Conservation (phyloP, 129 eudicot species). For the Logfia minima region DNA sequence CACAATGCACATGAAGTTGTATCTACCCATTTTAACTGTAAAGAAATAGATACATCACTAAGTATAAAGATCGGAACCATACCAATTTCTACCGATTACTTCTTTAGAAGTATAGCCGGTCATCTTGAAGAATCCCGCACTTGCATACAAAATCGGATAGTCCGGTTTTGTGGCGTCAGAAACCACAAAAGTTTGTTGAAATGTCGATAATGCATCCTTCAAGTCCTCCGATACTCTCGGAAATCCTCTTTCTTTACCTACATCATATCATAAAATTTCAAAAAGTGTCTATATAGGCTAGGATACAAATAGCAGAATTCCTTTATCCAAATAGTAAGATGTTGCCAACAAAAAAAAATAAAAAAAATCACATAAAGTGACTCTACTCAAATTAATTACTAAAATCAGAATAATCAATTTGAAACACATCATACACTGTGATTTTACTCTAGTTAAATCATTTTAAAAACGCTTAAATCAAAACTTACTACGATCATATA, state of each 20-base stretch:
- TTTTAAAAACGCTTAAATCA: too few relatives aligned
- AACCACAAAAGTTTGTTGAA: conserved; percentile 94
- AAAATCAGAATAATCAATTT: not conserved
- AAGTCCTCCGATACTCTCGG: conserved; percentile 90
- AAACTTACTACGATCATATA: too few relatives aligned
- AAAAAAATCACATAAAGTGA: too few relatives aligned
- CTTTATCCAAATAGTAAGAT: too few relatives aligned
- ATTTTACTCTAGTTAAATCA: too few relatives aligned
- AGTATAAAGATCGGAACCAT: not conserved
- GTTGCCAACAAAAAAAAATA: too few relatives aligned
- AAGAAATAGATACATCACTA: not conserved
- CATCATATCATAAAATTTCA: not conserved
- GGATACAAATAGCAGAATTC: too few relatives aligned
- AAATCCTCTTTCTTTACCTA: conserved; percentile 58
- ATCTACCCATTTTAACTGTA: not conserved
- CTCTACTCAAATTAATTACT: not conserved
- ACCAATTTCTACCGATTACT: conserved; percentile 95
- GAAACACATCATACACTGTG: not conserved
- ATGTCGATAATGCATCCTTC: conserved; percentile 84
- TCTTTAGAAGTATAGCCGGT: conserved; percentile 92
- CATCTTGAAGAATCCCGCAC: conserved; percentile 96
- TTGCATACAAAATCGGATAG: conserved; percentile 83
- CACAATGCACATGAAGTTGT: not conserved
- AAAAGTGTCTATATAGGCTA: not conserved
- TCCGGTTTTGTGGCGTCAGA: conserved; percentile 95